Base-by-base conservation (phyloP, 768 basidiomycete species). In the Russula vinacea region DNA sequence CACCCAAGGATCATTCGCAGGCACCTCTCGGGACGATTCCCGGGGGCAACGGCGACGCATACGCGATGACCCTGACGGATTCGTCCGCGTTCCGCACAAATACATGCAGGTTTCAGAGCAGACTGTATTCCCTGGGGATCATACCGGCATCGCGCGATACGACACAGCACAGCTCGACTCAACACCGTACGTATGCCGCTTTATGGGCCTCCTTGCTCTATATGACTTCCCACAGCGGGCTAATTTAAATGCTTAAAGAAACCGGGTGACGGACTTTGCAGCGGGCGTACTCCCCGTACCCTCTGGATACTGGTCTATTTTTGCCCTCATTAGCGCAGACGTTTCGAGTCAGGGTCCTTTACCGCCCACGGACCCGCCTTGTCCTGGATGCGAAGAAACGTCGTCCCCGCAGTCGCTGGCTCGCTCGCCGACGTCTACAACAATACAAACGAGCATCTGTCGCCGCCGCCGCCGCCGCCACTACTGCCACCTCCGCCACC, bases 231-330 rank as follows among this genome's bases (percentile, higher is more conserved):
- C 33, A 9, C 32, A n/a, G n/a, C 22, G 22, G n/a, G 32, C 44
- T 37, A n/a, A 49, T 22, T 58, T 47, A 14, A 26, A 58, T 17
- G 9, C 39, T 26, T 10, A 44, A 54, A 58, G 56, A 47, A 42
- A 53, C 42, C 39, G 10, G 13, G 13, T 19, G 17, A 45, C 56
- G 9, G 51, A 57, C 13, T 64, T 54, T 40, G 51, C 51, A 29
- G 62, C 44, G 8, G 32, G 51, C n/a, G 54, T 60, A 8, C 63
- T 60, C 39, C 58, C 63, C n/a, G 37, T 64, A 13, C 63, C 63
- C 4, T 42, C 63, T 3, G 58, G 63, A 22, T 64, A 50, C 53
- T 56, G 63, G 53, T 42, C 63, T 5, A 55, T 64, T n/a, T 59
- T 64, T 33, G 52, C 63, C 22, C n/a, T 64, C 11, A 22, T 64